A percentile compares a stretch with the other conserved stretches of the same genome.
These are phyloP conservation scores for Gentiana dahurica DNA, from an alignment of 257 asterid species.

Conservation along the genomic window DNA sequence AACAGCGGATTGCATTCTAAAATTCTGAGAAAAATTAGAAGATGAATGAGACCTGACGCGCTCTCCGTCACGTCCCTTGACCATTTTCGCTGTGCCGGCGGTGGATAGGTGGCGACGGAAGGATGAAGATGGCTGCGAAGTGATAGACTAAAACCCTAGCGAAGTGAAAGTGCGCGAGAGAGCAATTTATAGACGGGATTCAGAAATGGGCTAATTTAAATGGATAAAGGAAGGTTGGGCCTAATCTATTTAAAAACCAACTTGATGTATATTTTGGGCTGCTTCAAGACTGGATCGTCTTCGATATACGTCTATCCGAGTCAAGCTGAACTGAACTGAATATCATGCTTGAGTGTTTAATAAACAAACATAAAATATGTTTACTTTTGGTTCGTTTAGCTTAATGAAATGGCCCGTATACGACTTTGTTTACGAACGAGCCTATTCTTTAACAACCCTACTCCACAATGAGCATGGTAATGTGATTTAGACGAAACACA, in stretches of 20 bases:
- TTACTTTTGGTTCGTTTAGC: too few relatives aligned
- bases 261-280: not conserved
- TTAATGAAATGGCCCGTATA: too few relatives aligned
- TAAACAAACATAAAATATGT: too few relatives aligned
- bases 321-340: too few relatives aligned
- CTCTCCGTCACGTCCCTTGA: conserved; percentile 67
- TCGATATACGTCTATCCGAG: too few relatives aligned
- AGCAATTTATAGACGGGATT: not conserved
- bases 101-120: not conserved
- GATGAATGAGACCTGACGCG: conserved; percentile 34
- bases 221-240: not conserved
- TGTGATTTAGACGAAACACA: too few relatives aligned
- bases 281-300: not conserved
- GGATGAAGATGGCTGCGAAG: not conserved
- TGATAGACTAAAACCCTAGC: conserved; percentile 20
- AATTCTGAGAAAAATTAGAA: not conserved
- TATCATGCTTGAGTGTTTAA: too few relatives aligned
- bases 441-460: too few relatives aligned
- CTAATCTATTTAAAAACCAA: too few relatives aligned
- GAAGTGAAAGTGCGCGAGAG: not conserved
- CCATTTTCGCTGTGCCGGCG: conserved; percentile 27
- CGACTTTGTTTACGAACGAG: too few relatives aligned
- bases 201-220: not conserved
- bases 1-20: too few relatives aligned
- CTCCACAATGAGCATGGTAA: too few relatives aligned